Base-by-base conservation (phyloP, 2,329 filamentous ascomycete genomes). In the Monilinia fructigena region DNA sequence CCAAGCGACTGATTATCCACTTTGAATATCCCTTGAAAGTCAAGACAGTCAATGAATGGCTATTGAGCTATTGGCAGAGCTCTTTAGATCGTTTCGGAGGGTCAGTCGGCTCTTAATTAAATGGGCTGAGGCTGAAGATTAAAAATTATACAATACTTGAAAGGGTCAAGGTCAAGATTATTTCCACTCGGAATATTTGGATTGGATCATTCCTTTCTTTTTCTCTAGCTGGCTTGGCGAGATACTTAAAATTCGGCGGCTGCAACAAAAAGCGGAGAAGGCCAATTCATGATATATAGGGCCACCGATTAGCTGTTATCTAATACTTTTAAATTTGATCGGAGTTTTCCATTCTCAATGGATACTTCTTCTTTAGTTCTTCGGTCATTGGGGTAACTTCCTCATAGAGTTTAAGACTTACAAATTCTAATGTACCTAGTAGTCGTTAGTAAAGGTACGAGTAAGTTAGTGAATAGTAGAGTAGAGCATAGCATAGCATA, bases 1-100 rank as follows among this genome's bases (percentile, higher is more conserved):
- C 58, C 58, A 61, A 48, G 45, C 45, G 47, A 52, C 31, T 35
- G 31, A 14, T 61, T 61, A 61, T 23, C 58, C 45, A 61, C 58
- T 31, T 48, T 23, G 28, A 50, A 48, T 26, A 18, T 28, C 55
- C 55, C 55, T 59, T 47, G 55, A 35, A 47, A 35, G 23, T 31
- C 47, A 20, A 59, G 42, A 60, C 42, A 47, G 47, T 59, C 40
- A 59, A 40, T 59, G 40, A 16, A 14, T 31, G 14, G 28, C 8
- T 47, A 2, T 59, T 47, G 42, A 47, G 42, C 11, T 12, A 40
- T 28, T 42, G 10, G 55, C 55, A 58, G 38, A 38, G 55, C 38
- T 40, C 40, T 45, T 31, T 31, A n/a, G 26, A 12, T 60, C 42
- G 16, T 18, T 48, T 48, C 42, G 42, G 20, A 48, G 42, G 56